These are phyloP conservation scores for Deinandra increscens DNA, from an alignment of 129 eudicot genomes.

Conservation along the genomic window DNA sequence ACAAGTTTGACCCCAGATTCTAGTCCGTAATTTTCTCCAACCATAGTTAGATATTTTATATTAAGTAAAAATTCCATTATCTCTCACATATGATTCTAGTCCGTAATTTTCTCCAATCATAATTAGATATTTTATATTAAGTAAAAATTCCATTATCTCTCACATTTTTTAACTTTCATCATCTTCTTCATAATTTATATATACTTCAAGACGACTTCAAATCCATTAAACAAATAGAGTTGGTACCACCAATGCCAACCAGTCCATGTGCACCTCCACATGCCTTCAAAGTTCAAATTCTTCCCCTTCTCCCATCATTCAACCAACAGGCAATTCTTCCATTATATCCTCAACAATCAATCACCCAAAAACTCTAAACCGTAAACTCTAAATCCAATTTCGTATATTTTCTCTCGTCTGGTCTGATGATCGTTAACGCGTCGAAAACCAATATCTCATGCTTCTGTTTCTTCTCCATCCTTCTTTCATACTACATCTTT, in stretches of 20 bases:
- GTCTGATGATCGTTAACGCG: slow-evolving; percentile 12
- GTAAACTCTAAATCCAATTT: no score
- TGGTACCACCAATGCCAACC: slow-evolving; percentile 33
- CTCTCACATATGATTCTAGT: background rate
- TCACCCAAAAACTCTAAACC: background rate
- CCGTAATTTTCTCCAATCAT: slow-evolving; percentile 3
- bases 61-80: background rate
- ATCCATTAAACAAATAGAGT: slow-evolving; percentile 13
- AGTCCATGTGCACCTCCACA: slow-evolving; percentile 37
- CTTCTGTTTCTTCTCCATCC: slow-evolving; percentile 9
- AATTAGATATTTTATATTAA: no score
- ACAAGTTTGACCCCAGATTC: no score
- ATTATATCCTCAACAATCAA: slow-evolving; percentile 5
- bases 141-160: background rate
- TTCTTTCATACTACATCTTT: slow-evolving; percentile 18
- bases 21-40: slow-evolving; percentile 8
- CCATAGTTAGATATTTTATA: no score
- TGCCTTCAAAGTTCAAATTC: slow-evolving; percentile 22
- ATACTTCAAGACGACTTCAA: background rate
- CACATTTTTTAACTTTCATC: background rate
- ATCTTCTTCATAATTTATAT: background rate
- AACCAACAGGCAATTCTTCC: slow-evolving; percentile 22
- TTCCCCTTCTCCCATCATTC: slow-evolving; percentile 13
- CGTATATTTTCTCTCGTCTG: background rate
- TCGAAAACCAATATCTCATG: slow-evolving; percentile 17